A percentile compares a stretch with the other conserved stretches of the same genome.
These are phyloP conservation scores for Corchorus capsularis DNA, from an alignment of 345 rosid species.

Conservation along the genomic window DNA sequence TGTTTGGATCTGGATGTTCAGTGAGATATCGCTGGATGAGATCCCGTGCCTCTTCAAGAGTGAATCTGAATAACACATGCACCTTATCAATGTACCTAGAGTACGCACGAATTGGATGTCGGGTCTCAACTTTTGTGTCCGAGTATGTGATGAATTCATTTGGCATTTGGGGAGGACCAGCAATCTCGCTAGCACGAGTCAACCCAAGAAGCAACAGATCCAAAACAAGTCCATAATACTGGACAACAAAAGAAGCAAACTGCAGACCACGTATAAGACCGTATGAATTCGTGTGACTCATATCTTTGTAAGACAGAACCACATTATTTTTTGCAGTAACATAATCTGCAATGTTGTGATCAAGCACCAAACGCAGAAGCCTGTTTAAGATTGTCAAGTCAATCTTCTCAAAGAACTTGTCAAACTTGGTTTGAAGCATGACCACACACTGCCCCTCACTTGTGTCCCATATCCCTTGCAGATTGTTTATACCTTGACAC, in stretches of 20 bases:
- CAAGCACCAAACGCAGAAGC: constrained; percentile 97
- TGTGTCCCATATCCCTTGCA: constrained; percentile 98
- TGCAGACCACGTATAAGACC: constrained; percentile 99
- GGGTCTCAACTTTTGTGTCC: constrained; percentile 97
- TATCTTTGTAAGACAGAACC: constrained; percentile 96
- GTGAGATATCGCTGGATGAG: constrained; percentile 99
- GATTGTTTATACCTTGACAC: constrained; percentile 99
- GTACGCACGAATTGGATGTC: constrained; percentile 94
- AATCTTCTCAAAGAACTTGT: constrained; percentile 97
- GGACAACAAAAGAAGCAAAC: constrained; percentile 99
- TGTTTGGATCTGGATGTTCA: constrained; percentile 99
- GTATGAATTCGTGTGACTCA: constrained; percentile 98
- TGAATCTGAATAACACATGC: constrained; percentile 93
- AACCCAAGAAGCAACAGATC: constrained; percentile 96
- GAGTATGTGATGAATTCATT: constrained; percentile 96
- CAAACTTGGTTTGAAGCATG: constrained; percentile 99
- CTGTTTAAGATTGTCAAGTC: constrained; percentile 99
- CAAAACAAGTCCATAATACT: constrained; percentile 93
- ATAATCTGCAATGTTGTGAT: constrained; percentile 99
- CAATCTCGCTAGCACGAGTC: constrained; percentile 99
- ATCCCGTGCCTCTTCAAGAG: constrained; percentile 98
- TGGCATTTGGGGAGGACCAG: constrained; percentile 99
- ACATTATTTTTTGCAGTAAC: constrained; percentile 99
- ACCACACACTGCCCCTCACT: constrained; percentile 99
- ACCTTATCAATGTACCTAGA: constrained; percentile 96